These are phyloP conservation scores for Aspergillus brunneoviolaceus DNA, from an alignment of 2,329 filamentous ascomycete genomes.

Conservation along the genomic window DNA sequence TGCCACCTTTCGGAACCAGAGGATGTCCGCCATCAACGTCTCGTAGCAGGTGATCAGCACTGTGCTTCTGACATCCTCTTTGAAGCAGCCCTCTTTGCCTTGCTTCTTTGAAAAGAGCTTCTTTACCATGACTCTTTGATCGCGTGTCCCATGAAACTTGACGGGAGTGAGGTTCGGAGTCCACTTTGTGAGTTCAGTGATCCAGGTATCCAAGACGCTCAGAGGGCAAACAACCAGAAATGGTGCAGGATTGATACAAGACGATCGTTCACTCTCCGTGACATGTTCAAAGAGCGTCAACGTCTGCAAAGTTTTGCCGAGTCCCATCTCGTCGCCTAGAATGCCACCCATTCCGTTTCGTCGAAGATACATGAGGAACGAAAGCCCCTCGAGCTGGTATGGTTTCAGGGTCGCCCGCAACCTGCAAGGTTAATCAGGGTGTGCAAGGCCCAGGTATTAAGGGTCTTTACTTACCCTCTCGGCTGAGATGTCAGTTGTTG, in stretches of 20 bases:
- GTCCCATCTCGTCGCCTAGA: constrained; percentile 32
- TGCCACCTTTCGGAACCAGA: constrained; percentile 53
- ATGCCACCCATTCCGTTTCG: constrained; percentile 29
- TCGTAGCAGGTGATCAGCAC: constrained; percentile 54
- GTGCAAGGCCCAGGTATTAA: constrained; percentile 22
- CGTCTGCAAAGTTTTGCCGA: constrained; percentile 31
- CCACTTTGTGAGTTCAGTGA: constrained; percentile 50
- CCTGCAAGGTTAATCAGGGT: background rate
- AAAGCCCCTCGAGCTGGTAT: constrained; percentile 53
- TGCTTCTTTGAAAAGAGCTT: constrained; percentile 11
- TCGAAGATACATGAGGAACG: constrained; percentile 46
- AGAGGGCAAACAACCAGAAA: constrained; percentile 51
- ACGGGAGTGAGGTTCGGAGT: constrained; percentile 46
- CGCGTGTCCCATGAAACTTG: constrained; percentile 49
- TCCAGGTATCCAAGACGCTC: constrained; percentile 53
- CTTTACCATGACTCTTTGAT: constrained; percentile 37
- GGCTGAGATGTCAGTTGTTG: background rate
- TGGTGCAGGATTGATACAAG: background rate
- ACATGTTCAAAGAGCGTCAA: constrained; percentile 49
- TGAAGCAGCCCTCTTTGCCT: background rate
- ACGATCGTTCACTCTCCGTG: constrained; percentile 35
- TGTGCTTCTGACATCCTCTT: background rate
- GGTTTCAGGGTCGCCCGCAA: constrained; percentile 51
- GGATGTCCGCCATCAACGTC: constrained; percentile 45
- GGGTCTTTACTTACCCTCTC: constrained; percentile 3